Evolutionary conservation across 176 grass and related monocot species (phyloP).

Genomic region (Phoenix roebelenii): DNA sequence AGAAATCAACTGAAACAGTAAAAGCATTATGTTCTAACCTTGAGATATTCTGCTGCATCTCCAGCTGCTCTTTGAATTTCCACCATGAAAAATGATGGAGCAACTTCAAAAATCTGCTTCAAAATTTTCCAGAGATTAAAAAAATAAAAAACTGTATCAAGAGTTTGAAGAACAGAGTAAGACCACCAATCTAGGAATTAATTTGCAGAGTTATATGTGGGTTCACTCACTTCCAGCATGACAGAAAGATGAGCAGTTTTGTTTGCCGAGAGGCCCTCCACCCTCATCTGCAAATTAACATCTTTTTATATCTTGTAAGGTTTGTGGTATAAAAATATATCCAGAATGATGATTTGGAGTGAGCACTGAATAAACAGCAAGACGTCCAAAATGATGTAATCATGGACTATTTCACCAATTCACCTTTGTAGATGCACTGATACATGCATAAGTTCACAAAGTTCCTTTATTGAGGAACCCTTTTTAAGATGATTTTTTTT

Average conservation of each 20-base stretch:
- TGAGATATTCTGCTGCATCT: constrained; percentile 69
- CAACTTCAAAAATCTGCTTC: constrained; percentile 88
- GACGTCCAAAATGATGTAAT: no score
- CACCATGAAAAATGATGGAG: constrained; percentile 83
- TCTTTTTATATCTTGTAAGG: neutral
- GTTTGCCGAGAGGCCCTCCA: constrained; percentile 58
- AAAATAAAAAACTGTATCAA: no score
- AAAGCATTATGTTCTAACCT: constrained; percentile 28
- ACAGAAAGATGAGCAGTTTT: constrained; percentile 71
- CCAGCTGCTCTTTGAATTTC: constrained; percentile 70
- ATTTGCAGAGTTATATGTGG: constrained; percentile 4
- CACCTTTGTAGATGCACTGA: no score
- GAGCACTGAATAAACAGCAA: no score
- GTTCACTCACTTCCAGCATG: constrained; percentile 81
- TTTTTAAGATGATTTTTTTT: no score
- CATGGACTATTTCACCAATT: no score
- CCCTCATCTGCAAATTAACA: constrained; percentile 56
- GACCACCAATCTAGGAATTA: constrained; percentile 9
- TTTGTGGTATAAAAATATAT: no score
- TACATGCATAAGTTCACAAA: no score
- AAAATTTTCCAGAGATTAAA: neutral
- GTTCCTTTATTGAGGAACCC: no score
- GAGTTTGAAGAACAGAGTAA: neutral
- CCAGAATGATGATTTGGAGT: no score
- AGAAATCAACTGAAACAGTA: neutral